These are phyloP conservation scores for Sphaerostilbella broomeana DNA, from an alignment of 2,329 filamentous ascomycete species.

Conservation along the genomic window DNA sequence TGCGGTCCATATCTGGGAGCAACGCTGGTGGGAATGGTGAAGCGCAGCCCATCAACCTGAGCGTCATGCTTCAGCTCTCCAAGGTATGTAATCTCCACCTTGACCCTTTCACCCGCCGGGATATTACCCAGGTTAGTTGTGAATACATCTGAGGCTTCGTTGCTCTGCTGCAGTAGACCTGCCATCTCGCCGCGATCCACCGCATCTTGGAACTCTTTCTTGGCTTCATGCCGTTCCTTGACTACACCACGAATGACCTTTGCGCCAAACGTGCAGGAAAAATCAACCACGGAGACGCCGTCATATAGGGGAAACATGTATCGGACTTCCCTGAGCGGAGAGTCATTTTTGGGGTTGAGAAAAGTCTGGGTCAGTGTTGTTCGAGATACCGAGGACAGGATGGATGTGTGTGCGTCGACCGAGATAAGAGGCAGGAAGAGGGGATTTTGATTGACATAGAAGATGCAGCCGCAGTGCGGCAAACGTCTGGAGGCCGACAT, in stretches of 20 bases:
- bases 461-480: slow-evolving; percentile 29
- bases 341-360: slow-evolving; percentile 42
- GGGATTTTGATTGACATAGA: slow-evolving; percentile 18
- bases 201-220: slow-evolving; percentile 52
- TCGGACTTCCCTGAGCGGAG: slow-evolving; percentile 38
- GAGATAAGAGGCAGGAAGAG: slow-evolving; percentile 53
- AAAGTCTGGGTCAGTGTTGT: slow-evolving; percentile 52
- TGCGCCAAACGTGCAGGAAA: slow-evolving; percentile 56
- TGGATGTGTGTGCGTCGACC: slow-evolving; percentile 52
- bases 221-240: slow-evolving; percentile 58
- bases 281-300: slow-evolving; percentile 62
- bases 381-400: slow-evolving; percentile 47
- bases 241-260: slow-evolving; percentile 58
- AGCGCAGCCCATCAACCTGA: slow-evolving; percentile 59
- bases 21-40: slow-evolving; percentile 61
- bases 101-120: slow-evolving; percentile 47
- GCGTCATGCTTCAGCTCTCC: slow-evolving; percentile 68
- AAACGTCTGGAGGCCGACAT: background rate
- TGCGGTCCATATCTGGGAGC: slow-evolving; percentile 57
- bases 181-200: slow-evolving; percentile 53
- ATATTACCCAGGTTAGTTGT: slow-evolving; percentile 63
- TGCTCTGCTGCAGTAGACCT: slow-evolving; percentile 57
- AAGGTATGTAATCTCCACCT: slow-evolving; percentile 59
- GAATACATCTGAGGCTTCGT: slow-evolving; percentile 58
- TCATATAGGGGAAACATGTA: slow-evolving; percentile 70